Evolutionary conservation across 2,329 filamentous ascomycete species (phyloP).

Genomic region (Zymoseptoria brevis): DNA sequence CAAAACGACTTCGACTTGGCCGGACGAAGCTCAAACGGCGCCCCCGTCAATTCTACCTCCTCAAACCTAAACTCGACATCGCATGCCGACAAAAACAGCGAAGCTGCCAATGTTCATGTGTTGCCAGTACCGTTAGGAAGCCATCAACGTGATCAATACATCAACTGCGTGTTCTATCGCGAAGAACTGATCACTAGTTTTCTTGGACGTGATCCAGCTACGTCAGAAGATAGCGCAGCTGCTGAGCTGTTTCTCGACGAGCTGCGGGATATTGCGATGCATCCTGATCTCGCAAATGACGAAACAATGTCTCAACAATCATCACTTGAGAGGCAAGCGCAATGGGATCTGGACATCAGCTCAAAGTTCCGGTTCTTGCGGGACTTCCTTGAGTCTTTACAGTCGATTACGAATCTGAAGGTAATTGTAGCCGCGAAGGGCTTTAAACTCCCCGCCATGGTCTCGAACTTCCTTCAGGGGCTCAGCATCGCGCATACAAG

Average conservation of each 20-base stretch:
- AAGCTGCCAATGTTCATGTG: constrained; percentile 13
- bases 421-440: constrained; percentile 27
- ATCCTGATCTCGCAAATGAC: constrained; percentile 30
- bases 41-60: background rate
- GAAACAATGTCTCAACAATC: constrained; percentile 25
- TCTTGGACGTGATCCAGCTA: constrained; percentile 11
- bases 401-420: constrained; percentile 14
- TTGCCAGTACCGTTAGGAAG: constrained; percentile 25
- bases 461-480: constrained; percentile 28
- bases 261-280: constrained; percentile 21
- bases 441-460: constrained; percentile 24
- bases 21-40: background rate
- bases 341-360: constrained; percentile 30
- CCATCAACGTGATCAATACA: constrained; percentile 28
- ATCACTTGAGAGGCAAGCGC: constrained; percentile 20
- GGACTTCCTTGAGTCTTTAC: constrained; percentile 24
- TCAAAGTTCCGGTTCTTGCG: constrained; percentile 32
- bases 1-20: constrained; percentile 1
- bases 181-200: constrained; percentile 22
- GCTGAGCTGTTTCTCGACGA: constrained; percentile 22
- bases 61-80: background rate
- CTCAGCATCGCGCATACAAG: constrained; percentile 12
- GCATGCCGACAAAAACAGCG: constrained; percentile 8
- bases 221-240: constrained; percentile 9
- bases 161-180: constrained; percentile 17